Evolutionary conservation across 352 stramenopile genomes (phyloP).

Genomic region (Blastocystis sp.): DNA sequence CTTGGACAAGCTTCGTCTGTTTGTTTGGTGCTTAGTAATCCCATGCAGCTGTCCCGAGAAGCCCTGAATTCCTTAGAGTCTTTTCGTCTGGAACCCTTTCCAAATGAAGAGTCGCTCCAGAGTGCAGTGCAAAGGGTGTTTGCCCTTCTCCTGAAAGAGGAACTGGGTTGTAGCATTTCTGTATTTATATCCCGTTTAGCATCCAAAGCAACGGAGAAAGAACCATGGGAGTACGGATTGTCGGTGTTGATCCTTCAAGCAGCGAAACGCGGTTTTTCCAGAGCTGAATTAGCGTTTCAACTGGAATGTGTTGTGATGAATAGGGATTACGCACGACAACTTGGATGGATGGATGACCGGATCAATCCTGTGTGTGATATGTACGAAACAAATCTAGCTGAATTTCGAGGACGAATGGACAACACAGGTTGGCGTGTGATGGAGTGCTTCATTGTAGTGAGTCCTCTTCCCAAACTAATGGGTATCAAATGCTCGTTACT

Average conservation of each 20-base stretch:
- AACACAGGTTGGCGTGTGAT: neutral
- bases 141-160: neutral
- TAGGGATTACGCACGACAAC: constrained; percentile 16
- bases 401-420: neutral
- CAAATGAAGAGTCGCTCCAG: neutral
- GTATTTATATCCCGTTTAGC: neutral
- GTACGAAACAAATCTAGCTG: constrained; percentile 17
- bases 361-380: neutral
- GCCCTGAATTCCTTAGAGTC: constrained; percentile 14
- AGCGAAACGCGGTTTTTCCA: neutral
- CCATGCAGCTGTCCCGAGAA: constrained; percentile 30
- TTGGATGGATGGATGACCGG: neutral
- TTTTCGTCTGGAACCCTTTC: constrained; percentile 3
- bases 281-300: neutral
- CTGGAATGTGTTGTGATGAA: neutral
- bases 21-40: constrained; percentile 26
- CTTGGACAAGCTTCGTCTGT: constrained; percentile 3
- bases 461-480: constrained; percentile 7
- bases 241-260: constrained; percentile 16
- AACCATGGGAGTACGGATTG: neutral
- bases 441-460: neutral
- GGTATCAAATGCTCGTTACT: neutral
- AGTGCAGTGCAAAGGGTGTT: neutral
- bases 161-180: neutral
- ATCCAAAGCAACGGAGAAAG: constrained; percentile 2